phyloP scores from a whole-genome alignment of 164 flowering plant genomes.

The Aristolochia fimbriata region DNA sequence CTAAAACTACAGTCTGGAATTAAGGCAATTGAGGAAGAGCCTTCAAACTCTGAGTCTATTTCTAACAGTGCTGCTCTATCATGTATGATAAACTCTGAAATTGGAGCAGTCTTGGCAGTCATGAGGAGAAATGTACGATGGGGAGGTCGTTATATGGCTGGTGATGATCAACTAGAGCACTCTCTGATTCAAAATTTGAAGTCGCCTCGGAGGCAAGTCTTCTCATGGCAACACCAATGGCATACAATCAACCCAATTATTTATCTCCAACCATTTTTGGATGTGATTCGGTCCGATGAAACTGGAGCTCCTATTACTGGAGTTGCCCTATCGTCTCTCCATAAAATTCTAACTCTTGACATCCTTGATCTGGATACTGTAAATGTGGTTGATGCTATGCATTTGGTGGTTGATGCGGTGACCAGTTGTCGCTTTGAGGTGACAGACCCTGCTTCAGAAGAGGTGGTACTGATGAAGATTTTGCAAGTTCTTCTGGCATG shows the following conservation, averaged over 20 bases:
- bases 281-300: constrained; percentile 44
- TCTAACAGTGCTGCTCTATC: constrained; percentile 21
- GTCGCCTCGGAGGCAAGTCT: constrained; percentile 21
- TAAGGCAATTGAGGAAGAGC: constrained; percentile 21
- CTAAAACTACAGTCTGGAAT: constrained; percentile 22
- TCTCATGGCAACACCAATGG: constrained; percentile 25
- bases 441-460: constrained; percentile 49
- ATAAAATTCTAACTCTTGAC: constrained; percentile 33
- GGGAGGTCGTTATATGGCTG: constrained; percentile 29
- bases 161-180: constrained; percentile 29
- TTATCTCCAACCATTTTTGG: constrained; percentile 40
- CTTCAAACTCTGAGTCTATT: constrained; percentile 14
- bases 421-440: constrained; percentile 49
- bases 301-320: constrained; percentile 49
- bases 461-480: constrained; percentile 41
- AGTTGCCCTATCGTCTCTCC: constrained; percentile 36
- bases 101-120: constrained; percentile 31
- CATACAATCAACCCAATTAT: constrained; percentile 17
- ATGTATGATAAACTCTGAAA: constrained; percentile 31
- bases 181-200: constrained; percentile 25
- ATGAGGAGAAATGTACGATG: constrained; percentile 34
- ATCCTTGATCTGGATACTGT: constrained; percentile 30
- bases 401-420: constrained; percentile 36
- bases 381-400: constrained; percentile 33
- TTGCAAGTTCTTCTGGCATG: constrained; percentile 47